Base-by-base conservation (phyloP, 2,329 filamentous ascomycete genomes). In the Magnaporthiopsis rhizophila region DNA sequence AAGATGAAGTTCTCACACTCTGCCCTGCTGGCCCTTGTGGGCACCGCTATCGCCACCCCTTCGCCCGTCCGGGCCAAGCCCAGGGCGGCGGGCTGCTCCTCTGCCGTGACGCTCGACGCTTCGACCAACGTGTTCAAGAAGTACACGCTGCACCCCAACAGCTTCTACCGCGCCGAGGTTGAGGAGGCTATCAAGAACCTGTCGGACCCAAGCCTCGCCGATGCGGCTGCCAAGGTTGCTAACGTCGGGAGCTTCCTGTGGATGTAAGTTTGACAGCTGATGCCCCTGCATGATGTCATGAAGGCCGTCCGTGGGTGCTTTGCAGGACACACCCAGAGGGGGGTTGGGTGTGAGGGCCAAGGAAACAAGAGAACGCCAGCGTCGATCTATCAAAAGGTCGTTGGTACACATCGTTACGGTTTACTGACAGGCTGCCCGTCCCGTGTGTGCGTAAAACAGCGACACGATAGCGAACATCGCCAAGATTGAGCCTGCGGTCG, bases 61-160 rank as follows among this genome's bases (percentile, higher is more conserved):
- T 21, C 45, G 45, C 74, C 75, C 18, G 70, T 30, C 30, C 30
- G 30, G 30, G 30, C 73, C 30, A 24, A 64, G 38, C 73, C 71
- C 26, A 70, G 72, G 18, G 65, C 68, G 7, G 65, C 69, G 8
- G 74, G 68, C 50, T 78, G 75, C 70, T 65, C 71, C 53, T 72
- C 74, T 24, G 71, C 74, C 65, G 76, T 78, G 66, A 71, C 69
- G 64, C 72, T 78, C 65, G 74, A 78, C 59, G 74, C 75, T 67
- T 72, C 65, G 67, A 75, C 72, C 67, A 78, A 78, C 69, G 69
- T 75, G 58, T 78, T 71, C 66, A 68, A 71, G 64, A 71, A 72
- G 68, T 77, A 78, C 72, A 77, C 68, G 57, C 74, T 78, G 62
- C 76, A 78, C 68, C 66, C 75, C 68, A 77, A 77, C 73, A 71